Base-by-base conservation (phyloP, 2,329 filamentous ascomycete species). In the Raffaelea arxii region DNA sequence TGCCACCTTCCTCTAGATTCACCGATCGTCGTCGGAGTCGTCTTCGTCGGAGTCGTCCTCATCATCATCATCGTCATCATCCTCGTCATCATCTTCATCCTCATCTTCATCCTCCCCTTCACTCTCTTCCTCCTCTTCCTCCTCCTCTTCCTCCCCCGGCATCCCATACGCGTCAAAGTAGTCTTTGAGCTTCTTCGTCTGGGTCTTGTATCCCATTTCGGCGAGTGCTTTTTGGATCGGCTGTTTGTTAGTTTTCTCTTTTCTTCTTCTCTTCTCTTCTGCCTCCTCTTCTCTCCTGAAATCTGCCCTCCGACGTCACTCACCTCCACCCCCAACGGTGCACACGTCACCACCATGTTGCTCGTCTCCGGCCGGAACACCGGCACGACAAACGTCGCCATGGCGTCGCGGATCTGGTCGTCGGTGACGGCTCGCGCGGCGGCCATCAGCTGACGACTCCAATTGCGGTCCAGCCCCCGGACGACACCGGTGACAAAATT, bases 111-210 rank as follows among this genome's bases (percentile, higher is more conserved):
- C 71, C 0, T 77, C 77, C 0, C 81, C 79, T 0, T 81, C 80
- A 0, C 80, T 80, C 0, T 75, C 79, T 2, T 75, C 75, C 3
- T 70, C 72, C 2, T 73, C 74, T 61, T 85, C 77, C 3, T 78
- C 79, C 4, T 78, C 77, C 0, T 74, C 79, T 3, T 74, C 76
- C 2, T 69, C 71, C 3, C 72, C 74, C 61, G 84, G 75, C 41
- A 96, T 66, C 1, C 91, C 91, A 60, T 97, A 97, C 58, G 89
- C 86, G 53, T 96, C 87, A 62, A 94, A 80, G 63, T 94, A 97
- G 56, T 85, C 76, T 37, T 81, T 79, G 43, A 97, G 71, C 24
- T 82, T 72, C 59, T 82, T 82, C 35, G 86, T 74, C 59, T 86
- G 76, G 0, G 84, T 83, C 61, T 82, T 82, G 70, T 94, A 98